Percentiles rank a stretch among this genome's conserved stretches.
Conservation (phyloP, 1,284 basidiomycete species). For the Malassezia vespertilionis region DNA sequence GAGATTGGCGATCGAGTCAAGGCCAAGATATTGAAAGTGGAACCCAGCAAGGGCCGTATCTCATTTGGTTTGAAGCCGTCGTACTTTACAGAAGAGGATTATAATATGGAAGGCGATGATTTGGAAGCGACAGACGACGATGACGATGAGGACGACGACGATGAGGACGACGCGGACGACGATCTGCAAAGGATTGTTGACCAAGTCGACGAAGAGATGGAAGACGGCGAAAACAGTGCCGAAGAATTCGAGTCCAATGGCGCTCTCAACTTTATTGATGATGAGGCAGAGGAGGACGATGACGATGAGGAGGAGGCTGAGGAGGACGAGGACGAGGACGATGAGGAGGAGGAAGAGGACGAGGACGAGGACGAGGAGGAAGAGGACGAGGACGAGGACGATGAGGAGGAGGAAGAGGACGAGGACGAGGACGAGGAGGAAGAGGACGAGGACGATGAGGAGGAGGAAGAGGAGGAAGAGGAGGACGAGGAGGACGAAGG, state of each 20-base stretch:
- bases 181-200: slow-evolving; percentile 14
- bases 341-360: not conserved
- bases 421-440: slow-evolving; percentile 22
- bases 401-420: not conserved
- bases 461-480: slow-evolving; percentile 24
- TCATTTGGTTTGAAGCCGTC: slow-evolving; percentile 82
- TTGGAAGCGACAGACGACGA: slow-evolving; percentile 50
- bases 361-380: slow-evolving; percentile 1
- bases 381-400: not conserved
- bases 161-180: slow-evolving; percentile 21
- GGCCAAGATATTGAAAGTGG: slow-evolving; percentile 64
- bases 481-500: slow-evolving; percentile 24
- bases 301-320: slow-evolving; percentile 1
- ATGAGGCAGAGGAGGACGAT: not conserved
- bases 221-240: slow-evolving; percentile 45
- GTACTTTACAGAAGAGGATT: slow-evolving; percentile 56
- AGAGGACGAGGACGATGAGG: slow-evolving; percentile 16
- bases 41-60: slow-evolving; percentile 65
- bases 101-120: slow-evolving; percentile 37
- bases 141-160: slow-evolving; percentile 19
- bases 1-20: slow-evolving; percentile 75
- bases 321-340: slow-evolving; percentile 6
- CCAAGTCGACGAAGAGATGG: slow-evolving; percentile 52
- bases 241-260: not conserved
- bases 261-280: not conserved